Percentiles rank a stretch among this genome's conserved stretches.
These are phyloP conservation scores for Ascochyta viciae-villosae DNA, from an alignment of 2,329 filamentous ascomycete species.

Conservation along the genomic window DNA sequence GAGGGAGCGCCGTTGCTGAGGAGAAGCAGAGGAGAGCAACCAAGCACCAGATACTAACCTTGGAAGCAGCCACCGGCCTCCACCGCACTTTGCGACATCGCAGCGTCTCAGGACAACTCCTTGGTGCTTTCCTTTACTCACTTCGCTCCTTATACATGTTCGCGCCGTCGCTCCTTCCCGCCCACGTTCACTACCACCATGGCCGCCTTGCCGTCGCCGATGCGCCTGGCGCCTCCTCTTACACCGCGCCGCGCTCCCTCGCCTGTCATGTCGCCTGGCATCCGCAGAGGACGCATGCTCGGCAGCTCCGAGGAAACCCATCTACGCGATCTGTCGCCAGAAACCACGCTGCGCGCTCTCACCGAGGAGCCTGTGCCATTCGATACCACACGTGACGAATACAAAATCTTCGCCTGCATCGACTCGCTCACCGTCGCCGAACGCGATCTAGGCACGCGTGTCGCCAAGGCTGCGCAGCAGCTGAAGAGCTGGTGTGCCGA, in stretches of 20 bases:
- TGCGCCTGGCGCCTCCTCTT: constrained; percentile 41
- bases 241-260: constrained; percentile 43
- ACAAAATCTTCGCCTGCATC: constrained; percentile 61
- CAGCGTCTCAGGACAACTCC: not conserved
- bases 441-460: constrained; percentile 73
- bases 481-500: constrained; percentile 80
- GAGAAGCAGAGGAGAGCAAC: not conserved
- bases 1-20: constrained; percentile 13
- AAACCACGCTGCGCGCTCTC: constrained; percentile 52
- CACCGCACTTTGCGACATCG: constrained; percentile 1
- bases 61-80: not conserved
- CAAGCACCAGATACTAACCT: no score
- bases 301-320: constrained; percentile 41
- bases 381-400: constrained; percentile 50
- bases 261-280: constrained; percentile 45
- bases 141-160: constrained; percentile 26
- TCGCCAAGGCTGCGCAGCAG: constrained; percentile 73
- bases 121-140: constrained; percentile 2
- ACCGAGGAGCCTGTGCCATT: constrained; percentile 54
- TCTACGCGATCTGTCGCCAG: constrained; percentile 49
- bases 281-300: constrained; percentile 34
- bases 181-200: constrained; percentile 26
- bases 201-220: constrained; percentile 37
- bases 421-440: constrained; percentile 69
- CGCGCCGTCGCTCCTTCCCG: constrained; percentile 28